Percentiles rank a stretch among this genome's conserved stretches.
Conservation (phyloP, 179 eudicot genomes). For the Carnegiea gigantea region DNA sequence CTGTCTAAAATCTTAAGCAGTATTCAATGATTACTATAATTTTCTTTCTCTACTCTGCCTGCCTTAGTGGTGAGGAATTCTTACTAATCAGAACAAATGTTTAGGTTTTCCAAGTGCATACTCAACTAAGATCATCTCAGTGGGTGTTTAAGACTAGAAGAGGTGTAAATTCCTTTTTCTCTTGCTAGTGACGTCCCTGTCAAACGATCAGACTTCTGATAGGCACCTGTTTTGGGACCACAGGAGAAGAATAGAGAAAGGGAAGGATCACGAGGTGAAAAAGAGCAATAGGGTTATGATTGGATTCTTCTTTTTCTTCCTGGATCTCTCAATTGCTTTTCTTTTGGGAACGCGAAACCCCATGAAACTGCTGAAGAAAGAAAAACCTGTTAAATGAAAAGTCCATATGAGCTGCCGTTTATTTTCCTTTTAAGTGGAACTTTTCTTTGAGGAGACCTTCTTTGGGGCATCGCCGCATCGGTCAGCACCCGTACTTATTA, state of each 20-base stretch:
- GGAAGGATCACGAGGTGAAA: neutral
- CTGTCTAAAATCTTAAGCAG: too few species aligned
- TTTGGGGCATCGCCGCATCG: neutral
- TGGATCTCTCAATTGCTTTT: neutral
- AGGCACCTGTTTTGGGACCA: neutral
- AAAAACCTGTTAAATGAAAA: too few species aligned
- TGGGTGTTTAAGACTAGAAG: neutral
- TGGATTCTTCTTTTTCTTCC: neutral
- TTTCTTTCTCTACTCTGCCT: too few species aligned
- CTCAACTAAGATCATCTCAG: neutral
- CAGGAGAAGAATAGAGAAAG: neutral
- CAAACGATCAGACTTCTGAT: neutral
- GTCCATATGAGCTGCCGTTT: neutral
- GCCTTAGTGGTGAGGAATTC: neutral
- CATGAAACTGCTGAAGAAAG: too few species aligned
- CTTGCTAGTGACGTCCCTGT: neutral
- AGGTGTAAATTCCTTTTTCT: neutral
- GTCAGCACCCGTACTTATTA: neutral
- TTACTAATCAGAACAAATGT: neutral
- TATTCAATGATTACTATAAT: too few species aligned
- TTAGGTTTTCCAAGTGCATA: neutral
- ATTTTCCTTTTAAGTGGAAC: neutral
- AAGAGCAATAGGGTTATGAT: neutral
- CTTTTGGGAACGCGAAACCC: neutral
- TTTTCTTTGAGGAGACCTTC: neutral